Evolutionary conservation across 2,329 filamentous ascomycete species (phyloP).

Genomic region (Coniosporium tulheliwenetii): DNA sequence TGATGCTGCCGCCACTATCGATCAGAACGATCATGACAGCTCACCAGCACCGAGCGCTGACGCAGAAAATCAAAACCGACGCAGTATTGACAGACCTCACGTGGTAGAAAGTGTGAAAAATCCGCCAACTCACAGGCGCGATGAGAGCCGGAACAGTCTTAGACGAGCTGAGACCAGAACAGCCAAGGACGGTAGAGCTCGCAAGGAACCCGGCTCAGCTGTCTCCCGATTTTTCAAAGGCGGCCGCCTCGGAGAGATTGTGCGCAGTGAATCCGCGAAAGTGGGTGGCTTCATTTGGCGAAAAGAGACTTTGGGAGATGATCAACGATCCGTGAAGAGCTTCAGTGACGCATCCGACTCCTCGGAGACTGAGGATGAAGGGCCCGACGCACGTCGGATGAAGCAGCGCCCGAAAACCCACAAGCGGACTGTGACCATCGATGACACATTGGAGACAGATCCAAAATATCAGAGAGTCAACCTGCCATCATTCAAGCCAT

Average conservation of each 20-base stretch:
- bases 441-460: conserved; percentile 7
- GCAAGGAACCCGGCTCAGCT: conserved; percentile 30
- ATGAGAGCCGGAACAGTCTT: too few species aligned
- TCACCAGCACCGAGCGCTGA: conserved; percentile 18
- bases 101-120: conserved; percentile 18
- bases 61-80: conserved; percentile 13
- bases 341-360: conserved; percentile 31
- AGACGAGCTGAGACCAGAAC: too few species aligned
- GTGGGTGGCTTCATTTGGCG: conserved; percentile 46
- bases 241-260: conserved; percentile 55
- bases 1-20: conserved; percentile 17
- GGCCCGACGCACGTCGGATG: conserved; percentile 5
- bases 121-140: conserved; percentile 3
- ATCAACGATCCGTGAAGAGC: conserved; percentile 6
- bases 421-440: conserved; percentile 21
- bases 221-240: conserved; percentile 67
- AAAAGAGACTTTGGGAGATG: conserved; percentile 31
- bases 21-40: conserved; percentile 2
- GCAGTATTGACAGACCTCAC: conserved; percentile 14
- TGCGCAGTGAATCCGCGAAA: conserved; percentile 48
- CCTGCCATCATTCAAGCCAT: conserved; percentile 36
- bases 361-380: conserved; percentile 30
- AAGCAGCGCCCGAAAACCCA: conserved; percentile 6
- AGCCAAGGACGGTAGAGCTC: conserved; percentile 10
- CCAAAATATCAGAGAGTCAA: conserved; percentile 26